Percentiles rank a stretch among this genome's conserved stretches.
Conservation (phyloP, 805 yeast species). For the Candida tallmaniae region DNA sequence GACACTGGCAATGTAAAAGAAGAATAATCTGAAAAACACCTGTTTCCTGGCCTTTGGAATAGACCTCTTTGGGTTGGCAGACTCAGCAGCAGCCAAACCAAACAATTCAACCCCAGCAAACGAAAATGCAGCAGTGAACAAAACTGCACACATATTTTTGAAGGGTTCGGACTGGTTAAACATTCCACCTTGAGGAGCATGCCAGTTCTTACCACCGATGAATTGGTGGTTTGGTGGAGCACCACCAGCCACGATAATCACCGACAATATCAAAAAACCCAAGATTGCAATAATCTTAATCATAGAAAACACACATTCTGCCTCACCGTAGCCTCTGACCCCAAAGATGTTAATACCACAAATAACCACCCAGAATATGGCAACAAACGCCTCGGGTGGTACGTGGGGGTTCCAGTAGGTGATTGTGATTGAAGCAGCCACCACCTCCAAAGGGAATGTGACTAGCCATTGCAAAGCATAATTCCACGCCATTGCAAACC, state of each 20-base stretch:
- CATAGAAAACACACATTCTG: conserved; percentile 53
- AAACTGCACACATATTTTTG: conserved; percentile 58
- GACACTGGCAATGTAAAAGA: conserved; percentile 53
- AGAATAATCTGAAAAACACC: conserved; percentile 58
- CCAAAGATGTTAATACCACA: conserved; percentile 54
- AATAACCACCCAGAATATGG: conserved; percentile 50
- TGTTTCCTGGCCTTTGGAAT: conserved; percentile 63
- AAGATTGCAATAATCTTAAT: conserved; percentile 54
- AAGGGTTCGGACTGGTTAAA: conserved; percentile 39
- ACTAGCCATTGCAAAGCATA: conserved; percentile 35
- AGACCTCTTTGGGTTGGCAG: conserved; percentile 54
- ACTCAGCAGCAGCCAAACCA: conserved; percentile 66
- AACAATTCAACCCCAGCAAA: conserved; percentile 65
- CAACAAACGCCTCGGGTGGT: conserved; percentile 52
- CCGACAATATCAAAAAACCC: conserved; percentile 54
- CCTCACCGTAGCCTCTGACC: conserved; percentile 66
- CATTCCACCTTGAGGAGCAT: conserved; percentile 49
- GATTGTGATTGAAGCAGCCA: conserved; percentile 32
- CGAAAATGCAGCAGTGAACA: conserved; percentile 59
- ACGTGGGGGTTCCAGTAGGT: conserved; percentile 26
- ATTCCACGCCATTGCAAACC: conserved; percentile 56
- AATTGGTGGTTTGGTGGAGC: conserved; percentile 51
- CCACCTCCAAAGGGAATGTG: conserved; percentile 33
- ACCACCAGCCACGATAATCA: conserved; percentile 57
- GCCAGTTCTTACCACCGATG: conserved; percentile 59